Evolutionary conservation across 2,329 filamentous ascomycete species (phyloP).

Genomic region (Nothopassalora personata): DNA sequence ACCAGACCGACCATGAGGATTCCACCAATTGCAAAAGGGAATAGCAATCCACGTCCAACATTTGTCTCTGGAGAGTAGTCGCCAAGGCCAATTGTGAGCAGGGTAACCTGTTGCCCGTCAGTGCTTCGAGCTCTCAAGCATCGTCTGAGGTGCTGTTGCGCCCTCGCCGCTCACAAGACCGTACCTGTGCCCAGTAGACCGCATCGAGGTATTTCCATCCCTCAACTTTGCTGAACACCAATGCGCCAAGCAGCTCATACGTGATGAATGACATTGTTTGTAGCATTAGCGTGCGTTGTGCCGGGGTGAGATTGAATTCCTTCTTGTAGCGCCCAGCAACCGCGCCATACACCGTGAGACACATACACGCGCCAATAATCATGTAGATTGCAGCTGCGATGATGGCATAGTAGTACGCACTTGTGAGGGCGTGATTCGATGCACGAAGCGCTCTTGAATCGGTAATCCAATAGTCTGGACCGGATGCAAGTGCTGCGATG

Average conservation of each 20-base stretch:
- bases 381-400: slow-evolving; percentile 55
- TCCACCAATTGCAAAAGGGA: slow-evolving; percentile 52
- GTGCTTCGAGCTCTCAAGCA: not conserved
- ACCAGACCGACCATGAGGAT: slow-evolving; percentile 53
- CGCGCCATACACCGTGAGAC: slow-evolving; percentile 53
- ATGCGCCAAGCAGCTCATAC: slow-evolving; percentile 45
- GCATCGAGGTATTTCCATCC: slow-evolving; percentile 50
- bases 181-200: slow-evolving; percentile 49
- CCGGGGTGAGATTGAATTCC: slow-evolving; percentile 51
- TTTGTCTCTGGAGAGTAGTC: slow-evolving; percentile 47
- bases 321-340: slow-evolving; percentile 50
- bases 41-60: slow-evolving; percentile 46
- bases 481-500: slow-evolving; percentile 43
- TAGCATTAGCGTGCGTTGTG: slow-evolving; percentile 53
- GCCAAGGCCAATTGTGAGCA: slow-evolving; percentile 52
- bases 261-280: slow-evolving; percentile 48
- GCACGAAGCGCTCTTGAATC: slow-evolving; percentile 28
- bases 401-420: slow-evolving; percentile 57
- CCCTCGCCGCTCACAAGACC: not conserved
- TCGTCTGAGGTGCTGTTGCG: not conserved
- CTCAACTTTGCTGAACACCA: slow-evolving; percentile 46
- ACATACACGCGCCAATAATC: slow-evolving; percentile 51
- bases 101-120: slow-evolving; percentile 37
- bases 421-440: slow-evolving; percentile 43
- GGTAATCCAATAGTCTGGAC: slow-evolving; percentile 40